A percentile compares a stretch with the other conserved stretches of the same genome.
phyloP scores from a whole-genome alignment of 495 filamentous ascomycete genomes.

The Alectoria sarmentosa region DNA sequence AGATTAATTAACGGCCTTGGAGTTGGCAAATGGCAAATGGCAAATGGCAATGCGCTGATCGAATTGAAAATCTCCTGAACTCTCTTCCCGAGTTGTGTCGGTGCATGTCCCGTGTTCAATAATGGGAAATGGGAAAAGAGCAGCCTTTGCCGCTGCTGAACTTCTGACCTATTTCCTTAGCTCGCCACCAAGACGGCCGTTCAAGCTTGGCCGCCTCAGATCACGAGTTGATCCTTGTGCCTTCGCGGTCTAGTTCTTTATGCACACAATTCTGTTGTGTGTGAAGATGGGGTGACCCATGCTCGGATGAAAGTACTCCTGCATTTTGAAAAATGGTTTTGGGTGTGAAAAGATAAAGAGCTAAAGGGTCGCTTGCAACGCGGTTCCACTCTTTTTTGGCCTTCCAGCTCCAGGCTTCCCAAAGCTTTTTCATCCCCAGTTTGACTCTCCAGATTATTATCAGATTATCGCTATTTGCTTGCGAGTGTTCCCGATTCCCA shows the following conservation, averaged over 20 bases:
- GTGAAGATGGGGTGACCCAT: background rate
- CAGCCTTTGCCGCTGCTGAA: conserved; percentile 23
- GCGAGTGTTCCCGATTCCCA: too few relatives aligned
- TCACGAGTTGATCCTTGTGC: conserved; percentile 21
- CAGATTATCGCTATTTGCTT: background rate
- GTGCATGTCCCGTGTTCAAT: conserved; percentile 16
- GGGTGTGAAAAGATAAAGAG: background rate
- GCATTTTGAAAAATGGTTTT: background rate
- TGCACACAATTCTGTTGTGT: conserved; percentile 10
- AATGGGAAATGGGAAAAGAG: background rate
- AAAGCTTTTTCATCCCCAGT: background rate
- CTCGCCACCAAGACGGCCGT: conserved; percentile 15
- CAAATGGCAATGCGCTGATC: background rate
- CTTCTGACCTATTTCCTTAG: conserved; percentile 13
- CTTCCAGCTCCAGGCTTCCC: background rate
- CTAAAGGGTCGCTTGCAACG: background rate
- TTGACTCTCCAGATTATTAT: background rate
- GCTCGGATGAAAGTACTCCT: conserved; percentile 1
- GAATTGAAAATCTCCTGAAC: background rate
- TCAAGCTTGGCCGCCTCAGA: background rate
- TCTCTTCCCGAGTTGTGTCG: conserved; percentile 4
- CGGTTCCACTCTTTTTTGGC: background rate
- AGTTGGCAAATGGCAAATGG: too few relatives aligned
- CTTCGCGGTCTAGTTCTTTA: conserved; percentile 6
- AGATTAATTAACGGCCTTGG: background rate